Conservation (phyloP, 768 basidiomycete genomes). For the Leucosporidium scottii region DNA sequence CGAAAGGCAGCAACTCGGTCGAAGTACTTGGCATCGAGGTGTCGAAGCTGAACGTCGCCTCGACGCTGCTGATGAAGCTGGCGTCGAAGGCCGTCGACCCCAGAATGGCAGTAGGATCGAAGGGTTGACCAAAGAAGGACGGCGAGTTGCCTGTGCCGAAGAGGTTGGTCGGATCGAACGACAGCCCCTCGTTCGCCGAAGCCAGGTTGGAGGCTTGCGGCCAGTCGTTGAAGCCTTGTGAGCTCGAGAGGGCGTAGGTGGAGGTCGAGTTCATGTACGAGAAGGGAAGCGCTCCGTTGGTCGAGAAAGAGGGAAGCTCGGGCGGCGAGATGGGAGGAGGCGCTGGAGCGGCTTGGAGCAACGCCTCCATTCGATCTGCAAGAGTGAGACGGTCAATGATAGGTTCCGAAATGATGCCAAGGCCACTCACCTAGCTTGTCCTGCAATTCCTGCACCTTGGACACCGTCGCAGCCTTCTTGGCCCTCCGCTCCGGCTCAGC, state of each 20-base stretch:
- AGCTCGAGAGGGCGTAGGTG: not conserved
- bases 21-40: not conserved
- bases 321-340: not conserved
- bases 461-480: not conserved
- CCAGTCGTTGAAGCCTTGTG: not conserved
- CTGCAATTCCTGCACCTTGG: not conserved
- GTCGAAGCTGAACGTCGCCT: not conserved
- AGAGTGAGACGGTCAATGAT: not conserved
- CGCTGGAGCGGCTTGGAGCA: not conserved
- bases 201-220: not conserved
- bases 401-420: no score
- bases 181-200: no score
- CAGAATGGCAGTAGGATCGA: no score
- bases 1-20: conserved; percentile 27
- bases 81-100: no score
- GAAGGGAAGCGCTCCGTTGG: no score
- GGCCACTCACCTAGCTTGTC: not conserved
- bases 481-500: conserved; percentile 1
- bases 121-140: no score
- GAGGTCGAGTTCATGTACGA: not conserved
- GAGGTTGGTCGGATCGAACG: no score
- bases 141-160: no score
- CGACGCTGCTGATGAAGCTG: not conserved
- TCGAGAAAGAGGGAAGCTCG: no score
- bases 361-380: not conserved